Percentiles rank a stretch among this genome's conserved stretches.
phyloP scores from a whole-genome alignment of 169 alveolate genomes.

The Plasmodium falciparum region DNA sequence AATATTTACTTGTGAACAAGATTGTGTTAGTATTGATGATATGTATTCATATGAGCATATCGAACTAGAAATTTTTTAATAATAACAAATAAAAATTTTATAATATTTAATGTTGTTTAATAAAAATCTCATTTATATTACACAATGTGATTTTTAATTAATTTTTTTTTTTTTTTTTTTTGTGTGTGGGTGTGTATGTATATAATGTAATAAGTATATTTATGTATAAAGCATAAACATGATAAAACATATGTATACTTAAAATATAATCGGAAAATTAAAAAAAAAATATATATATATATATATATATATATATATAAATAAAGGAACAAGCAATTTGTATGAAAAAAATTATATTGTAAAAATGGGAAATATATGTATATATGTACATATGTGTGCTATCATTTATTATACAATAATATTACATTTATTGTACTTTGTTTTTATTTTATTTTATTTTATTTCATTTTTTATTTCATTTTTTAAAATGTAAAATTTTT shows the following conservation, averaged over 20 bases:
- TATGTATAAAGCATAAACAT: not conserved
- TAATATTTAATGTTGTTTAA: slow-evolving; percentile 5
- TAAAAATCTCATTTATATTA: slow-evolving; percentile 1
- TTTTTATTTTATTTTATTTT: not conserved
- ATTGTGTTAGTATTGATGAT: slow-evolving; percentile 59
- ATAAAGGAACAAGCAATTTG: not conserved
- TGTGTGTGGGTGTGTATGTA: slow-evolving; percentile 13
- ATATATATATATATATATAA: slow-evolving; percentile 12
- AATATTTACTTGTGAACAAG: slow-evolving; percentile 68
- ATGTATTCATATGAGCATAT: slow-evolving; percentile 67
- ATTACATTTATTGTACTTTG: not conserved
- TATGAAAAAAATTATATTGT: slow-evolving; percentile 5
- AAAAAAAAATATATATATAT: not conserved
- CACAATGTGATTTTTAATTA: slow-evolving; percentile 1
- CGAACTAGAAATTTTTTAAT: slow-evolving; percentile 61
- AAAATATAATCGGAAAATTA: slow-evolving; percentile 13
- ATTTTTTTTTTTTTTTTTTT: slow-evolving; percentile 27
- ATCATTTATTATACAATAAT: not conserved
- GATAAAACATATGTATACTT: not conserved
- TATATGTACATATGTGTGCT: not conserved
- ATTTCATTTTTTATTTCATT: not conserved
- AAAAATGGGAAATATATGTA: slow-evolving; percentile 1
- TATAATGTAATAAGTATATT: slow-evolving; percentile 14
- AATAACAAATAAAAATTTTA: not conserved
- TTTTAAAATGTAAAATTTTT: slow-evolving; percentile 92